Percentiles rank a stretch among this genome's conserved stretches.
These are phyloP conservation scores for Elaphomyces granulatus DNA, from an alignment of 495 filamentous ascomycete genomes.

Conservation along the genomic window DNA sequence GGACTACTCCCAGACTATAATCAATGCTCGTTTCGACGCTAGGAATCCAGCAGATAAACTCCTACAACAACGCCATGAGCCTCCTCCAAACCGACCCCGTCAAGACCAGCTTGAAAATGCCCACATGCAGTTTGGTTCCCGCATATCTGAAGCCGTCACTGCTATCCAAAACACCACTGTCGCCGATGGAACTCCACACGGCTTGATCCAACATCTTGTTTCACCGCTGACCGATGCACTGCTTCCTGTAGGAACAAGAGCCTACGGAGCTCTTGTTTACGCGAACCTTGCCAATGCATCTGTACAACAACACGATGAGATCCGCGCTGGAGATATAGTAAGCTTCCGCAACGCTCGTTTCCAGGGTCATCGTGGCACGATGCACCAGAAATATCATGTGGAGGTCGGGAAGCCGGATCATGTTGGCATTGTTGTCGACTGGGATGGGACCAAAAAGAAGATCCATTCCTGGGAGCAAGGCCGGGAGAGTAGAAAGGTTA, in stretches of 20 bases:
- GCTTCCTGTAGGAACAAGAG: slow-evolving; percentile 65
- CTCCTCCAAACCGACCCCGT: slow-evolving; percentile 66
- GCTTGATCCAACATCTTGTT: slow-evolving; percentile 65
- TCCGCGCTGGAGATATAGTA: slow-evolving; percentile 84
- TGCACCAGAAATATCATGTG: slow-evolving; percentile 83
- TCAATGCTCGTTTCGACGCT: slow-evolving; percentile 67
- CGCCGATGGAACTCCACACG: slow-evolving; percentile 66
- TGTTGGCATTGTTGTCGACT: slow-evolving; percentile 91
- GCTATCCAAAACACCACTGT: slow-evolving; percentile 63
- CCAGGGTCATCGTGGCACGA: slow-evolving; percentile 85
- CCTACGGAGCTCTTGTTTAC: slow-evolving; percentile 87
- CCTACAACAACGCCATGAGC: slow-evolving; percentile 77
- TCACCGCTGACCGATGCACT: slow-evolving; percentile 58
- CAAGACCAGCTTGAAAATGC: slow-evolving; percentile 87
- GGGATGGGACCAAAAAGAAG: slow-evolving; percentile 99
- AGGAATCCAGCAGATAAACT: slow-evolving; percentile 54
- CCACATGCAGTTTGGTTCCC: slow-evolving; percentile 59
- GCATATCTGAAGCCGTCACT: slow-evolving; percentile 52
- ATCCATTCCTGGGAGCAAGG: slow-evolving; percentile 92
- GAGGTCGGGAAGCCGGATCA: slow-evolving; percentile 91
- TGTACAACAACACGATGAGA: slow-evolving; percentile 82
- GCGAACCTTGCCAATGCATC: slow-evolving; percentile 87
- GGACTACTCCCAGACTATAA: slow-evolving; percentile 90
- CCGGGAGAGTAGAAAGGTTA: slow-evolving; percentile 85
- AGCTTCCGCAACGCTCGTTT: slow-evolving; percentile 90